phyloP scores from a whole-genome alignment of 352 stramenopile species.

The Pythium volutum region DNA sequence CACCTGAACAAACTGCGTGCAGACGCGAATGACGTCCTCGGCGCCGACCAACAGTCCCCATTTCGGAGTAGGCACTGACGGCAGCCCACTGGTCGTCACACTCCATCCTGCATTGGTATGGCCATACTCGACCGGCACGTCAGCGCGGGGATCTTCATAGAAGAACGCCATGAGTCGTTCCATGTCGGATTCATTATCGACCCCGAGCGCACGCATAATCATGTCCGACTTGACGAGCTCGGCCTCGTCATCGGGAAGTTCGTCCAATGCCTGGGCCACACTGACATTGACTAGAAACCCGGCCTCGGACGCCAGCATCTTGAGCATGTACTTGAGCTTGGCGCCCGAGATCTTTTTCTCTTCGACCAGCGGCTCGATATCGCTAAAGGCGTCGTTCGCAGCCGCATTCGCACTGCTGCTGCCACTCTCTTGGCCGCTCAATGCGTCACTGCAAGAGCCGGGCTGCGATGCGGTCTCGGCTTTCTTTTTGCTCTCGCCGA shows the following conservation, averaged over 20 bases:
- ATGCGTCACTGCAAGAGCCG: conserved; percentile 5
- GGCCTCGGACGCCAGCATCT: conserved; percentile 80
- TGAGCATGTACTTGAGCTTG: conserved; percentile 89
- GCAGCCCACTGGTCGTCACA: background rate
- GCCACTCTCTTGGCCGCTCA: conserved; percentile 3
- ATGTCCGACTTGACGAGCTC: conserved; percentile 85
- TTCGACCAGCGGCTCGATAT: conserved; percentile 40
- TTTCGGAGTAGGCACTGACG: conserved; percentile 30
- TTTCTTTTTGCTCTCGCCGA: conserved; percentile 29
- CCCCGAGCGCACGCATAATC: conserved; percentile 83
- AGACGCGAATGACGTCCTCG: conserved; percentile 85
- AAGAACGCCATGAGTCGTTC: conserved; percentile 77
- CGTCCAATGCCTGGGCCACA: conserved; percentile 77
- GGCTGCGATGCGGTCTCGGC: conserved; percentile 5
- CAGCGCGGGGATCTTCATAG: conserved; percentile 63
- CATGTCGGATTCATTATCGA: conserved; percentile 88
- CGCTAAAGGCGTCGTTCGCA: conserved; percentile 47
- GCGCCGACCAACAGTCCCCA: conserved; percentile 72
- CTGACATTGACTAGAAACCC: conserved; percentile 86
- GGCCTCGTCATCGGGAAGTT: conserved; percentile 65
- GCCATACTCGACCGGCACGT: conserved; percentile 39
- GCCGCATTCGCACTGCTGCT: conserved; percentile 7
- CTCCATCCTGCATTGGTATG: conserved; percentile 3
- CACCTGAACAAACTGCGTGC: conserved; percentile 88
- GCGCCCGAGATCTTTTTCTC: conserved; percentile 66